Base-by-base conservation (phyloP, 2,329 filamentous ascomycete species). In the Ascochyta clinopodiicola region DNA sequence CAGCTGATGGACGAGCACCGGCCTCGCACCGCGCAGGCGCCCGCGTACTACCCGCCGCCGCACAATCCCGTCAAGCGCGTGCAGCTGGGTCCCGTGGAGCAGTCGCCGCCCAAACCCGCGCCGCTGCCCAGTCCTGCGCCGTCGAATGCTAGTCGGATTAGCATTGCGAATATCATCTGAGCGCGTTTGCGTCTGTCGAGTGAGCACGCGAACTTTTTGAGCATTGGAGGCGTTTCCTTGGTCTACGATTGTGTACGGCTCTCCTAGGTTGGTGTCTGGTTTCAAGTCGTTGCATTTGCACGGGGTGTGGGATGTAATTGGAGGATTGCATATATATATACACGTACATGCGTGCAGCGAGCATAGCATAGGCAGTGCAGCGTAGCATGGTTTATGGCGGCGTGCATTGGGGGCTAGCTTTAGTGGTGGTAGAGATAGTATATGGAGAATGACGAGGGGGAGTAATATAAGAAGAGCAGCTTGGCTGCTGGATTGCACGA, bases 1-100 rank as follows among this genome's bases (percentile, higher is more conserved):
- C 79, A 82, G 36, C 75, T 92, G 31, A 74, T 80, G 60, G 81
- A 74, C 10, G 79, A 83, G 49, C 76, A 78, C 57, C 80, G 75
- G 52, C 56, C 71, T 25, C 52, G 66, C 17, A 64, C 51, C 48
- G 63, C 57, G 46, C 73, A 59, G 25, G 34, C 62, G 1, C 17
- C 59, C 38, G 59, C 70, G 8, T 77, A 77, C 48, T 76, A 76
- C 44, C 67, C 69, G 15, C 62, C 73, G 19, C 64, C 70, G n/a
- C 74, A 77, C 54, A 75, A 73, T 27, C 69, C 73, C 1, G 64
- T 69, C 17, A 77, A 77, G 54, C 64, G 74, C 29, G 64, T 76
- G 9, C 75, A 76, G 38, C 51, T 77, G 24, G 70, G 64, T 19
- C 61, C 70, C 1, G 65, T 67, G 34, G 56, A 53, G 5, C 51